Evolutionary conservation across 441 rosid species (phyloP), one percentile per base, ranked within the genome.

Genomic region (Arabidopsis hybrid): DNA sequence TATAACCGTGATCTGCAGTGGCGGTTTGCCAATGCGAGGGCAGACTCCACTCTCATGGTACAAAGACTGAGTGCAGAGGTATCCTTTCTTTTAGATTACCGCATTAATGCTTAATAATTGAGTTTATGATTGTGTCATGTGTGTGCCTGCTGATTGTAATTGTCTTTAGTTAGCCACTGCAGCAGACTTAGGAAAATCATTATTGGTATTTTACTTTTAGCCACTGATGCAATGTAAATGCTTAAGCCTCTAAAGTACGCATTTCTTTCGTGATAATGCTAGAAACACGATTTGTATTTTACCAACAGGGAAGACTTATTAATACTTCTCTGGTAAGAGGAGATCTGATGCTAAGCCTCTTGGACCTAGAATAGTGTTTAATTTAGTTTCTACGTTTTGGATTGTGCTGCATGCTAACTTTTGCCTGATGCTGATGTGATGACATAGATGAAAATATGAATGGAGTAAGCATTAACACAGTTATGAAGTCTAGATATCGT

Each of bases 21-120:
- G 94, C 82, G 90, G 72, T 85, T 89, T 63, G 80, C 78, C 45
- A 89, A 85, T 82, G 91, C 91, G 1, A 80, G 82, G 75, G 88
- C 87, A 50, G 87, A 81, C 79, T 81, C 88, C 65, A 78, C 86
- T 47, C 73, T 79, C 78, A 75, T 76, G 79, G 78, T 81, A 72
- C 91, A 87, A 66, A 81, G 70, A 69, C 66, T 72, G 75, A 81
- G 31, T 61, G 84, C 86, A 11, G 94, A 89, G 90, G 94, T 89
- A 86, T 58, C 21, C 7, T 57, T 42, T 64, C 61, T 46, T 40
- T 12, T 57, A 21, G 26, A 21, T 21, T 21, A 21, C 26, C 26
- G 26, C 26, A 45, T 45, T 21, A 26, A 4, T 71, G 32, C 61
- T 26, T 35, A 4, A 35, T 18, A 31, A 32, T n/a, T 17, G 52